Evolutionary conservation across 129 eudicot genomes (phyloP), one percentile per base, ranked within the genome.

Genomic region (Heracleum sosnowskyi): DNA sequence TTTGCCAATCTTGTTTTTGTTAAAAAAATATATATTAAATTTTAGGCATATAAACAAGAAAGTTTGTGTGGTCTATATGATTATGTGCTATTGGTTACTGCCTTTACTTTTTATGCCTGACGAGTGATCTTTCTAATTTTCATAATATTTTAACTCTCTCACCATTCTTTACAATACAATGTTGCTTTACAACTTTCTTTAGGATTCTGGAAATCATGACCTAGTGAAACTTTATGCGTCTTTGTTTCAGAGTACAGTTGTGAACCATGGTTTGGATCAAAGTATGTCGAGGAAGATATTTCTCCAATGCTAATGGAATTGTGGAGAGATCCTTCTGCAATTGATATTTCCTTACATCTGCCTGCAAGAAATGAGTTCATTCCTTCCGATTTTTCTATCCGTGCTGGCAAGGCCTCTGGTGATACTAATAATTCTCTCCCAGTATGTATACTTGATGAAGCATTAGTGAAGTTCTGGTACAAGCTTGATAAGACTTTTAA

Each of bases 251-350:
- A 81, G 83, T 55, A 87, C 75, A 82, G 81, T 75, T 74, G 42
- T 33, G 99, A 95, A 81, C 99, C 99, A 49, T 95, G 99, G 99
- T 95, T 95, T 86, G 94, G 92, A 77, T 86, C 99, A 62, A 79
- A 78, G 29, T 95, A 88, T 77, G 77, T 39, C 33, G 97, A 83
- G 86, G 95, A 95, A 88, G 91, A 86, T 83, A 88, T 95, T 76
- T 82, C 97, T 82, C 84, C 81, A 60, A 73, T 84, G 45, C 47
- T 92, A 81, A 80, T 92, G 87, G 84, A 92, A 46, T 74, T 73
- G 49, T 95, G 99, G 99, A 82, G 84, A 44, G 87, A 95, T 84
- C 96, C 97, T 82, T 84, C 91, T n/a, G 84, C 77, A 83, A 84
- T 95, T 79, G 91, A 92, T 79, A 81, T 39, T 13, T 70, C 87